Evolutionary conservation across 1,284 basidiomycete species (phyloP).

Genomic region (Crucibulum parvulum): DNA sequence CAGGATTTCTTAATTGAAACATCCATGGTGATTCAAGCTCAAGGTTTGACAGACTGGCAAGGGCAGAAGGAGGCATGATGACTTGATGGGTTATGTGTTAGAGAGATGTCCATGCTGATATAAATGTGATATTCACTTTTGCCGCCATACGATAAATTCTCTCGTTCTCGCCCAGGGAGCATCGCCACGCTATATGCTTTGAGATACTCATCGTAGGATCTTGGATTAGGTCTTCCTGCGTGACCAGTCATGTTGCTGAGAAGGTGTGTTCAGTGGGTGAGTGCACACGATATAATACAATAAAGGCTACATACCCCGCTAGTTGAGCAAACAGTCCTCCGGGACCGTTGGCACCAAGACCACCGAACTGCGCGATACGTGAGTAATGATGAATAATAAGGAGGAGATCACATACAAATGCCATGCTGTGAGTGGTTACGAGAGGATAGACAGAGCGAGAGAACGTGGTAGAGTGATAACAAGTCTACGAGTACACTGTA

Average conservation of each 20-base stretch:
- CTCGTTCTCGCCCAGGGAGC: constrained; percentile 82
- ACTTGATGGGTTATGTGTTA: constrained; percentile 55
- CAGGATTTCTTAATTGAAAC: constrained; percentile 93
- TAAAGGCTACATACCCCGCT: constrained; percentile 52
- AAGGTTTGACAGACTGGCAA: constrained; percentile 87
- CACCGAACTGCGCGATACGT: constrained; percentile 50
- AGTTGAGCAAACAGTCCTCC: constrained; percentile 69
- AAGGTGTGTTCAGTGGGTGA: constrained; percentile 50
- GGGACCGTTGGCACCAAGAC: constrained; percentile 52
- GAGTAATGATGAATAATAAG: constrained; percentile 10
- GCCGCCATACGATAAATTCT: constrained; percentile 94
- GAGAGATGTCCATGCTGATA: constrained; percentile 5
- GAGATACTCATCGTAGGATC: constrained; percentile 82
- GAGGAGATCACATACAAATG: constrained; percentile 56
- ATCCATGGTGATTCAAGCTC: constrained; percentile 96
- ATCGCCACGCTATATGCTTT: constrained; percentile 89
- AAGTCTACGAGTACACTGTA: neutral
- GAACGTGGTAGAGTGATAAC: constrained; percentile 18
- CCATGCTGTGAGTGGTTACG: constrained; percentile 48
- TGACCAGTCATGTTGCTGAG: constrained; percentile 54
- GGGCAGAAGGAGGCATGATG: constrained; percentile 96
- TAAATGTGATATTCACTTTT: constrained; percentile 79
- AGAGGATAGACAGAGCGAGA: constrained; percentile 12
- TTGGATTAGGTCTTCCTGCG: constrained; percentile 57
- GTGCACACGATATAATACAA: constrained; percentile 3